These are phyloP conservation scores for Trametopsis cervina DNA, from an alignment of 768 basidiomycete genomes.

Conservation along the genomic window DNA sequence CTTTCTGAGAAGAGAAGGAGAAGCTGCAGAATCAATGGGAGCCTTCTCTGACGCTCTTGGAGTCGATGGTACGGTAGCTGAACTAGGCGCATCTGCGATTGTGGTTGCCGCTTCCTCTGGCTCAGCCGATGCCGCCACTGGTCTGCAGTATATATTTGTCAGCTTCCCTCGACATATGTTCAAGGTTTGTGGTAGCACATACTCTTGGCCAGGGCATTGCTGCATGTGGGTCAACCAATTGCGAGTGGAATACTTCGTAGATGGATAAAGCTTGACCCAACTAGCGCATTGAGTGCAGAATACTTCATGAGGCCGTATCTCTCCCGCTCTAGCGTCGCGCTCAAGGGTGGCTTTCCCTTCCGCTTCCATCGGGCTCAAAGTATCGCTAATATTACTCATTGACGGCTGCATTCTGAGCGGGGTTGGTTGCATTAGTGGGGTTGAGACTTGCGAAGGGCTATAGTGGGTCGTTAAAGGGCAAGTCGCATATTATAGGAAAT, in stretches of 20 bases:
- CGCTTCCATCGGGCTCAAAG: constrained; percentile 26
- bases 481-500: background rate
- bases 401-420: background rate
- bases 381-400: background rate
- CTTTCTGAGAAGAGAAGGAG: background rate
- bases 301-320: constrained; percentile 43
- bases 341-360: constrained; percentile 48
- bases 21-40: background rate
- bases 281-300: constrained; percentile 56
- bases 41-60: background rate
- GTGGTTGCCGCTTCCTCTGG: background rate
- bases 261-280: constrained; percentile 47
- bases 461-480: background rate
- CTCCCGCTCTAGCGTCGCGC: constrained; percentile 44
- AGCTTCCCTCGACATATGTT: background rate
- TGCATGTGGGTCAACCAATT: constrained; percentile 53
- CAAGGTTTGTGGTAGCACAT: constrained; percentile 5
- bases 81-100: background rate
- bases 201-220: constrained; percentile 40
- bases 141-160: background rate
- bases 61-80: background rate
- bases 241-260: constrained; percentile 31
- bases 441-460: background rate
- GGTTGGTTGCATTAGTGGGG: background rate
- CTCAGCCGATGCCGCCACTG: background rate